Percentiles rank a stretch among this genome's conserved stretches.
These are phyloP conservation scores for Lipomyces starkeyi DNA, from an alignment of 805 yeast species.

Conservation along the genomic window DNA sequence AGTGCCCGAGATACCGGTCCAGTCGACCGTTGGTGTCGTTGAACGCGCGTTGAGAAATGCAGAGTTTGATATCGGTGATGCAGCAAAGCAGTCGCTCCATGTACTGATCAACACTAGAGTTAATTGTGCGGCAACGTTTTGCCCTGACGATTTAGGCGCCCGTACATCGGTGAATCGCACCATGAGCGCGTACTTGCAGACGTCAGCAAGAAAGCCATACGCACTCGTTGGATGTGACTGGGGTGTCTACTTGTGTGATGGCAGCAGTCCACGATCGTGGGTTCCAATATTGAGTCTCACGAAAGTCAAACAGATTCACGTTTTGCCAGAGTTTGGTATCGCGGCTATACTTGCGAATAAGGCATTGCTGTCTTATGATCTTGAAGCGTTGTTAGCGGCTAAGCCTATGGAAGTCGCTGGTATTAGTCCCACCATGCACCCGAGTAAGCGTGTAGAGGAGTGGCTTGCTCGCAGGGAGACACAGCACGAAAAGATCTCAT, in stretches of 20 bases:
- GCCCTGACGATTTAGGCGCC: slow-evolving; percentile 53
- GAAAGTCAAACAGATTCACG: slow-evolving; percentile 65
- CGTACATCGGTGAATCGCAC: slow-evolving; percentile 36
- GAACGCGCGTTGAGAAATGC: slow-evolving; percentile 45
- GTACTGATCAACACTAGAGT: slow-evolving; percentile 46
- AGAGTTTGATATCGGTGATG: slow-evolving; percentile 23
- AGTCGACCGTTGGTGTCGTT: slow-evolving; percentile 46
- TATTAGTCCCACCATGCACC: background rate
- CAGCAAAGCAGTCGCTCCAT: slow-evolving; percentile 33
- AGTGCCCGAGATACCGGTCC: slow-evolving; percentile 48
- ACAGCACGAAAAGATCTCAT: background rate
- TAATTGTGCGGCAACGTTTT: slow-evolving; percentile 55
- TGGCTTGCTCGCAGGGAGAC: background rate
- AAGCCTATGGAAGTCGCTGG: slow-evolving; percentile 10
- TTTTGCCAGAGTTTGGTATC: slow-evolving; percentile 61
- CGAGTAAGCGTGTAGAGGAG: background rate
- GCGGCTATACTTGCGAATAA: slow-evolving; percentile 65
- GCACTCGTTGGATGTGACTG: slow-evolving; percentile 63
- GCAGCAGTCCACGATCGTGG: slow-evolving; percentile 54
- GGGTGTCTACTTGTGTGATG: slow-evolving; percentile 64
- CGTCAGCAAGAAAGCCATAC: slow-evolving; percentile 23
- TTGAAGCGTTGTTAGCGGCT: slow-evolving; percentile 60
- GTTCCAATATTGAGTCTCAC: slow-evolving; percentile 58
- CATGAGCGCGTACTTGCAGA: slow-evolving; percentile 28
- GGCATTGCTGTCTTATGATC: slow-evolving; percentile 63